Base-by-base conservation (phyloP, 1,139 yeast genomes). In the Saccharomyces hybrid region DNA sequence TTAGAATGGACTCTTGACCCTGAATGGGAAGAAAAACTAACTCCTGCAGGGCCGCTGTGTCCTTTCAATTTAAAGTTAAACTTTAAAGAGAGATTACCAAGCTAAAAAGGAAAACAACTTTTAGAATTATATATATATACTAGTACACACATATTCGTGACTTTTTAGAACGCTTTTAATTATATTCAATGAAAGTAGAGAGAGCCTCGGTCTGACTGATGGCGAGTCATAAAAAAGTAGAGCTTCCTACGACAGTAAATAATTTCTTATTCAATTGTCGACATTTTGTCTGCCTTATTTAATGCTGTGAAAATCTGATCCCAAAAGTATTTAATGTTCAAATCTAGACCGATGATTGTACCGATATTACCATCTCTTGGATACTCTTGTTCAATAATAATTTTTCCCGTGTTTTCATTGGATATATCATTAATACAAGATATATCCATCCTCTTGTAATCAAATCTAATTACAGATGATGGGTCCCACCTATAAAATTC, bases 291-390 rank as follows among this genome's bases (percentile, higher is more conserved):
- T 14, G 70, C 71, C 27, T 48, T 51, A 11, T 70, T 73, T 49
- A 82, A 71, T 6, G 81, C 76, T 3, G 70, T 64, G 48, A 73
- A 68, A 2, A 83, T 68, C 52, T 76, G 69, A 5, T 72, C 64
- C 89, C 89, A 86, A 65, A 84, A 83, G 56, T 68, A 69, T 3
- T 69, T 71, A 12, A 77, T 70, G 60, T 82, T 75, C 48, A 82
- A 65, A 52, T 73, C 68, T 34, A 68, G 65, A 1, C 81, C 80
- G 26, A 83, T 78, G 50, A 68, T 73, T 2, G 73, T 73, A 1
- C 84, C 85, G 3, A 64, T 14, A 12, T 49, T 34, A 26, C 59
- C 58, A 11, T 71, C 71, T 51, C 71, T 66, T n/a, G 64, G 58
- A 53, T 68, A 62, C 55, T 64, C 71, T 32, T 55, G 58, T 26